Conservation (phyloP, 495 filamentous ascomycete species). For the Sabuloglossum arenarium region DNA sequence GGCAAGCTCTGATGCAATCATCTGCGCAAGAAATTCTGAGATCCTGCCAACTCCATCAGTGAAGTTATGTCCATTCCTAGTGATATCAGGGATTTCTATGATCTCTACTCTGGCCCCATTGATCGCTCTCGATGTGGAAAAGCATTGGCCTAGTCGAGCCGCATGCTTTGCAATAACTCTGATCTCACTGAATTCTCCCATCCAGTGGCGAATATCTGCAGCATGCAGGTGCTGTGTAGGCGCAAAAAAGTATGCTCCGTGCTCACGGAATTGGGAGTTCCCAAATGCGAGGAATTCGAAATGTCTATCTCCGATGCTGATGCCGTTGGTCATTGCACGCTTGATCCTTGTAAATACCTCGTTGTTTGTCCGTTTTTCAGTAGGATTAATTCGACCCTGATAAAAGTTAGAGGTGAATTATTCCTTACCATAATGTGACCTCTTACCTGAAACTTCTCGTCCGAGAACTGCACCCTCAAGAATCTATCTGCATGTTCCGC, state of each 20-base stretch:
- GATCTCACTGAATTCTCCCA: conserved; percentile 72
- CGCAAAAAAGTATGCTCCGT: conserved; percentile 80
- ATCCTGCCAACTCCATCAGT: conserved; percentile 93
- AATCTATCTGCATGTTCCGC: conserved; percentile 52
- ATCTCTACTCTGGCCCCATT: conserved; percentile 24
- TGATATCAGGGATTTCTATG: conserved; percentile 37
- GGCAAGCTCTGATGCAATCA: conserved; percentile 42
- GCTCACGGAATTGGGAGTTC: conserved; percentile 85
- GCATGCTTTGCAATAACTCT: conserved; percentile 63
- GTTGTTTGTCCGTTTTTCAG: conserved; percentile 34
- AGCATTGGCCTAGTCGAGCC: conserved; percentile 79
- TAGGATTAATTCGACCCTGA: conserved; percentile 35
- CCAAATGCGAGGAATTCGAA: conserved; percentile 90
- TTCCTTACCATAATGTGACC: background rate
- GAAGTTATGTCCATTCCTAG: conserved; percentile 44
- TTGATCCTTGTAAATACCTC: conserved; percentile 55
- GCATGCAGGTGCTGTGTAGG: conserved; percentile 36
- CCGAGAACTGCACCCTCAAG: conserved; percentile 76
- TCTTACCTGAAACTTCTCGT: conserved; percentile 42
- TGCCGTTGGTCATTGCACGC: conserved; percentile 52
- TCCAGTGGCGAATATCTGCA: conserved; percentile 64
- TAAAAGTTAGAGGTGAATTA: conserved; percentile 6
- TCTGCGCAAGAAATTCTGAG: conserved; percentile 48
- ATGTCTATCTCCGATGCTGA: conserved; percentile 55
- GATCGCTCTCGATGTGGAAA: conserved; percentile 74